Evolutionary conservation across 2,329 filamentous ascomycete genomes (phyloP).

Genomic region (Ascochyta lentis): DNA sequence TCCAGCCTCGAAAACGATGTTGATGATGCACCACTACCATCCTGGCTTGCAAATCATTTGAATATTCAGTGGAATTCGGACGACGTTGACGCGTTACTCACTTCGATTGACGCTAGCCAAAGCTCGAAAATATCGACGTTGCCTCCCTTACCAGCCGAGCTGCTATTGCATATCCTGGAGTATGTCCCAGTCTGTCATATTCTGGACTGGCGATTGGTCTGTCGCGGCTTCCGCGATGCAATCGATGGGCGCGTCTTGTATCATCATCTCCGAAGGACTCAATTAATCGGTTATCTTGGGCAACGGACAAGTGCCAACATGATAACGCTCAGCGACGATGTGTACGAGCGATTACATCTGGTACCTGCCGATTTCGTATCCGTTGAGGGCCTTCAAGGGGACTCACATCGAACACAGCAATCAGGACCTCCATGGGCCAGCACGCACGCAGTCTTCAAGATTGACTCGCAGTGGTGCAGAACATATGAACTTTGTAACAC

Average conservation of each 20-base stretch:
- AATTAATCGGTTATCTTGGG: constrained; percentile 34
- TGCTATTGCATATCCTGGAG: constrained; percentile 38
- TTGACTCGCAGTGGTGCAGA: not conserved
- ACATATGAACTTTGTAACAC: not conserved
- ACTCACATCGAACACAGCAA: not conserved
- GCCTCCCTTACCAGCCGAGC: constrained; percentile 40
- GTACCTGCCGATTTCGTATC: constrained; percentile 21
- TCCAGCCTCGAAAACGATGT: not conserved
- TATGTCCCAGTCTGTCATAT: constrained; percentile 35
- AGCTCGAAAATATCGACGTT: not conserved
- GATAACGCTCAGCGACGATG: constrained; percentile 14
- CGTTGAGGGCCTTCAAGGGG: constrained; percentile 1
- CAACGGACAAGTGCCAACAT: constrained; percentile 1
- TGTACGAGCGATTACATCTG: constrained; percentile 27
- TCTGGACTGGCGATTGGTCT: constrained; percentile 39
- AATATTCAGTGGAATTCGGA: constrained; percentile 35
- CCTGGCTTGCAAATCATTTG: constrained; percentile 31
- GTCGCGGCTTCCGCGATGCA: constrained; percentile 39
- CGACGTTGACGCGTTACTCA: constrained; percentile 37
- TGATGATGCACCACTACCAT: constrained; percentile 19
- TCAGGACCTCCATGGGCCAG: constrained; percentile 23
- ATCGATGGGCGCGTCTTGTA: constrained; percentile 41
- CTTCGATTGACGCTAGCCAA: constrained; percentile 41
- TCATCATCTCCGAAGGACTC: constrained; percentile 27
- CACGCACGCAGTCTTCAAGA: constrained; percentile 30